Evolutionary conservation across 495 filamentous ascomycete genomes (phyloP), one percentile per base, ranked within the genome.

Genomic region (Xylaria telfairii): DNA sequence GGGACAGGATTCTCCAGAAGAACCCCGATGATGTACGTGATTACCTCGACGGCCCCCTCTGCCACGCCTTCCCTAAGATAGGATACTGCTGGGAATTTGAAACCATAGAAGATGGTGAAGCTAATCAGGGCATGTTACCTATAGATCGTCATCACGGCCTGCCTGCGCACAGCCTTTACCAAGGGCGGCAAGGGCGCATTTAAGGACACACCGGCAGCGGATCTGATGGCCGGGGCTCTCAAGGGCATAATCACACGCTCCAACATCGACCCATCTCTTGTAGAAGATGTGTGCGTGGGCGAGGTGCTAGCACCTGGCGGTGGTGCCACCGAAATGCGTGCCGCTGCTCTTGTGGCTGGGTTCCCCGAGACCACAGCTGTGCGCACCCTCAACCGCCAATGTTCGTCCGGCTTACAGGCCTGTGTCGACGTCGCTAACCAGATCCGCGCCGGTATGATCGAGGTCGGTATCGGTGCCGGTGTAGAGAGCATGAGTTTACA

Each of bases 401-500:
- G 96, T 82, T 92, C 90, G 17, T 92, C 88, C 56, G 95, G 96
- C 46, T 85, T 98, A 30, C 94, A 97, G 81, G 96, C 96, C 42
- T 91, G 92, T 73, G 91, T 93, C 49, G 95, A 98, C 76, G 92
- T 98, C 78, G 96, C 94, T 70, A 96, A 98, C 82, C 92, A 91
- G 67, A 94, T 99, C 77, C 85, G 85, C 72, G 77, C 89, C 5
- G 96, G 93, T 62, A 96, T 97, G 93, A 98, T 99, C 76, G 95
- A 98, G 60, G 82, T 98, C 70, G 96, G 96, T 73, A 90, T 98
- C 73, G 96, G 95, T 67, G 94, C 95, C 5, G 96, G 96, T 78
- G 95, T 97, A n/a, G 96, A 99, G 90, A 94, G 91, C 84, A 99
- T 99, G 96, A 92, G 89, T 78, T 86, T 85, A 67, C 92, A 98